Percentiles rank a stretch among this genome's conserved stretches.
Conservation (phyloP, 495 filamentous ascomycete species). For the Trichoderma reesei region DNA sequence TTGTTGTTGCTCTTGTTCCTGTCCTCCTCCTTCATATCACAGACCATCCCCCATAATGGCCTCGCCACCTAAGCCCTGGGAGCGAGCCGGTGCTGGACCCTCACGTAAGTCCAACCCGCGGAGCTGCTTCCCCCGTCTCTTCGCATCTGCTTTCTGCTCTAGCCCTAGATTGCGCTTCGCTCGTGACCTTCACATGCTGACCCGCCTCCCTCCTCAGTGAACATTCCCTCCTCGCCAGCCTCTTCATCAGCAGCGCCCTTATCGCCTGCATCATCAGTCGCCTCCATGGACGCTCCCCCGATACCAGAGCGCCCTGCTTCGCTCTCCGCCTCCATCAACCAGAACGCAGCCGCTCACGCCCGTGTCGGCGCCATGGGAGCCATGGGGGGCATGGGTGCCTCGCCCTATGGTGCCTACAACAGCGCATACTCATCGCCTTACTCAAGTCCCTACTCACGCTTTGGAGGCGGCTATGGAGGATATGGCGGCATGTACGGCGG, state of each 20-base stretch:
- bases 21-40: background rate
- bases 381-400: slow-evolving; percentile 14
- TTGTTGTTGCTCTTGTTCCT: no score
- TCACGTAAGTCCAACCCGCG: slow-evolving; percentile 28
- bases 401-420: slow-evolving; percentile 57
- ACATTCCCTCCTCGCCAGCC: slow-evolving; percentile 28
- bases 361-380: slow-evolving; percentile 13
- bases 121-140: background rate
- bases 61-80: slow-evolving; percentile 96
- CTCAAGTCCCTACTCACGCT: slow-evolving; percentile 30
- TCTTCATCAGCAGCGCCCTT: slow-evolving; percentile 31
- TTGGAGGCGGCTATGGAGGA: slow-evolving; percentile 34
- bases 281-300: slow-evolving; percentile 48
- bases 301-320: slow-evolving; percentile 72
- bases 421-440: slow-evolving; percentile 30
- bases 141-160: slow-evolving; percentile 13
- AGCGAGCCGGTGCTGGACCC: slow-evolving; percentile 59
- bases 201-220: slow-evolving; percentile 21
- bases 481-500: slow-evolving; percentile 37
- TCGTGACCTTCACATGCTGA: slow-evolving; percentile 10
- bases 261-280: slow-evolving; percentile 31
- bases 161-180: background rate
- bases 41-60: slow-evolving; percentile 30
- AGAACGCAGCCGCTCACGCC: slow-evolving; percentile 66
- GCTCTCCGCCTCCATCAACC: slow-evolving; percentile 67